phyloP scores from a whole-genome alignment of 148 eudicot species.

The Bassia scoparia region DNA sequence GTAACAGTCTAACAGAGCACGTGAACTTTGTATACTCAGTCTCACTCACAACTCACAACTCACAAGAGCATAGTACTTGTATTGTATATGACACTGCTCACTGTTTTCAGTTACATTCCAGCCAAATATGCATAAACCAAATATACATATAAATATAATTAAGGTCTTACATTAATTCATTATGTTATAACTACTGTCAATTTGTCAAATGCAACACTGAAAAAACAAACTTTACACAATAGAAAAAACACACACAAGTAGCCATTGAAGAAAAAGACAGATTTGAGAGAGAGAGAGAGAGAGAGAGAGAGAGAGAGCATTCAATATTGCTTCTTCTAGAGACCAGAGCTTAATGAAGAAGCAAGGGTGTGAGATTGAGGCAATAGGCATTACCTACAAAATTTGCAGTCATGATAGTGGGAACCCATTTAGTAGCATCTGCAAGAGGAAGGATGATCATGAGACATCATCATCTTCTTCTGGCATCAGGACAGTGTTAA shows the following conservation, averaged over 20 bases:
- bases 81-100: conserved; percentile 12
- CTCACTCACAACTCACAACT: background rate
- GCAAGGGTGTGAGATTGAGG: conserved; percentile 90
- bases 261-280: background rate
- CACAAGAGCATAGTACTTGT: conserved; percentile 29
- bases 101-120: conserved; percentile 9
- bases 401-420: conserved; percentile 39
- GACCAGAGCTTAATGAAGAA: conserved; percentile 52
- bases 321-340: conserved; percentile 20
- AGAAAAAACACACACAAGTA: conserved; percentile 19
- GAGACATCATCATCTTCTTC: conserved; percentile 10
- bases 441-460: conserved; percentile 17
- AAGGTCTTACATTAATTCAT: background rate
- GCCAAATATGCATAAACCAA: background rate
- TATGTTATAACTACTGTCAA: background rate
- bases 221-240: conserved; percentile 14
- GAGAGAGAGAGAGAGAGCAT: background rate
- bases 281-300: conserved; percentile 3
- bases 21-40: conserved; percentile 16
- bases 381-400: conserved; percentile 75
- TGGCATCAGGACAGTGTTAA: conserved; percentile 49
- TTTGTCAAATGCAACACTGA: conserved; percentile 11
- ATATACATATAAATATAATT: background rate
- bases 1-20: conserved; percentile 26
- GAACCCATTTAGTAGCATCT: conserved; percentile 30